Conservation (phyloP, 78 protist species). For the Guillardia theta region DNA sequence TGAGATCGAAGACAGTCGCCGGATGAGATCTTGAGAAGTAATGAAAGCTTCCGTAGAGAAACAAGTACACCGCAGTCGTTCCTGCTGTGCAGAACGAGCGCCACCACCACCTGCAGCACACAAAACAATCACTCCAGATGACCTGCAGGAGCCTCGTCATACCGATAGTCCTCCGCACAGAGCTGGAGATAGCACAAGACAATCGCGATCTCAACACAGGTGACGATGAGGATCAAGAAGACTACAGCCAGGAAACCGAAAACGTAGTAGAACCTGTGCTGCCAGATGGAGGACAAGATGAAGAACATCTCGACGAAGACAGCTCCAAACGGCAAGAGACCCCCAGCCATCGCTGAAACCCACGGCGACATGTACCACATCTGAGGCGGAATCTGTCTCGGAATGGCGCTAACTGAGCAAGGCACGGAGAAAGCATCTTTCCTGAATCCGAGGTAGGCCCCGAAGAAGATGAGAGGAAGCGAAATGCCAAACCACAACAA, state of each 20-base stretch:
- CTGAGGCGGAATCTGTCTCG: conserved; percentile 52
- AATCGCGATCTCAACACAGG: conserved; percentile 6
- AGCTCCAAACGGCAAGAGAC: too few species aligned
- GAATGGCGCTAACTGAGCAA: conserved; percentile 25
- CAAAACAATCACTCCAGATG: too few species aligned
- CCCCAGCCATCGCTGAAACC: not conserved
- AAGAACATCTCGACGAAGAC: conserved; percentile 93
- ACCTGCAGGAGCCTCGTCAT: too few species aligned
- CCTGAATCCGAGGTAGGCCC: conserved; percentile 89
- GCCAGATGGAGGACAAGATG: conserved; percentile 70
- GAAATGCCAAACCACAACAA: conserved; percentile 75
- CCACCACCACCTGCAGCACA: too few species aligned
- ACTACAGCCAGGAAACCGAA: conserved; percentile 81
- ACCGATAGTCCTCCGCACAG: conserved; percentile 47
- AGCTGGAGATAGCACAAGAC: conserved; percentile 60
- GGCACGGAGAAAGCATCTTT: not conserved
- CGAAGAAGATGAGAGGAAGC: conserved; percentile 92
- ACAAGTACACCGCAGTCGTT: conserved; percentile 10
- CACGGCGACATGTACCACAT: conserved; percentile 46
- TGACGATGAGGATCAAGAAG: conserved; percentile 53
- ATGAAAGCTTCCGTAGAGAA: not conserved
- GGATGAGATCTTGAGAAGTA: too few species aligned
- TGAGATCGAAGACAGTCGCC: not conserved
- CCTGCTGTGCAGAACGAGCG: too few species aligned
- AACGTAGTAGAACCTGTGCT: conserved; percentile 67